Evolutionary conservation across 805 yeast genomes (phyloP).

Genomic region (Sugiyamaella smithiae): DNA sequence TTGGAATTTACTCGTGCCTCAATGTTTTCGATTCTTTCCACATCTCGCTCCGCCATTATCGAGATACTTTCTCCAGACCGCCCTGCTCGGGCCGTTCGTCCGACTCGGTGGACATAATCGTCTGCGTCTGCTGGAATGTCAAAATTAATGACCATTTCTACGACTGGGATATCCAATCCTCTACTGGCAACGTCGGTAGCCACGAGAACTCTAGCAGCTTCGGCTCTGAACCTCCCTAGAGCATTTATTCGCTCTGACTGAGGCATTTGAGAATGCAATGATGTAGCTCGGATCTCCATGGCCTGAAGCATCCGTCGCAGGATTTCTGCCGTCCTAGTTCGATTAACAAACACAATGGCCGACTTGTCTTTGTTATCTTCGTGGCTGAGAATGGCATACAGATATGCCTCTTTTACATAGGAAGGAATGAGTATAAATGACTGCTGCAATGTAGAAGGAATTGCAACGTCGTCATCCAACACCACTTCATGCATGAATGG

Average conservation of each 20-base stretch:
- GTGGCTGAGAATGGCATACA: constrained; percentile 62
- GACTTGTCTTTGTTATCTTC: constrained; percentile 63
- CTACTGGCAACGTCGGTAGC: constrained; percentile 98
- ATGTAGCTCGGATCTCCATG: constrained; percentile 77
- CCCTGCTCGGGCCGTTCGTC: constrained; percentile 99
- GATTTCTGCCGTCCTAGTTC: constrained; percentile 87
- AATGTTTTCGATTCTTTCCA: constrained; percentile 74
- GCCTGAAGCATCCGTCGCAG: constrained; percentile 71
- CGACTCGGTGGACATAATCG: constrained; percentile 94
- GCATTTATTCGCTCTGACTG: constrained; percentile 90
- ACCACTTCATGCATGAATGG: constrained; percentile 75
- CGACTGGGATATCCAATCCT: constrained; percentile 95
- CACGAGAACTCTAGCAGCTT: constrained; percentile 86
- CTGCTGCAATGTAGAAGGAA: constrained; percentile 69
- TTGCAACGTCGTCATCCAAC: constrained; percentile 67
- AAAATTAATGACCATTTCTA: constrained; percentile 83
- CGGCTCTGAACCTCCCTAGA: constrained; percentile 87
- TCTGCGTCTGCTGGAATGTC: constrained; percentile 96
- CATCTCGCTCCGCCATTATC: constrained; percentile 82
- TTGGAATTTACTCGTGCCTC: constrained; percentile 80
- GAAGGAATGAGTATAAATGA: constrained; percentile 77
- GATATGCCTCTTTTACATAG: constrained; percentile 84
- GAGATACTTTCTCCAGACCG: constrained; percentile 79
- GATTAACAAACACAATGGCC: constrained; percentile 85
- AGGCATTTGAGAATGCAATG: constrained; percentile 92